These are phyloP conservation scores for Tubosaeta sp. DNA, from an alignment of 768 basidiomycete genomes.

Conservation along the genomic window DNA sequence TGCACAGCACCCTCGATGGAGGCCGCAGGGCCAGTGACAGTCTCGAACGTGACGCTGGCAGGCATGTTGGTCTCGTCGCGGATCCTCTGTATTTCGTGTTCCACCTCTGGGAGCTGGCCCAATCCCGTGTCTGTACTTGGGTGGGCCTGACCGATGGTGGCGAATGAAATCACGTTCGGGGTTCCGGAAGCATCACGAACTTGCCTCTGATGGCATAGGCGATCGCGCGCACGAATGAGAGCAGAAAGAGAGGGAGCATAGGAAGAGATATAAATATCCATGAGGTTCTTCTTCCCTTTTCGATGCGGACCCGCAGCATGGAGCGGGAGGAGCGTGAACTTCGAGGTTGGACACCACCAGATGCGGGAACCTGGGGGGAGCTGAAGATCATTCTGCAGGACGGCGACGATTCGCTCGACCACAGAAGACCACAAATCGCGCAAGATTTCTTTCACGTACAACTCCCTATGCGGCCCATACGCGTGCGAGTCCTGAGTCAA, in stretches of 20 bases:
- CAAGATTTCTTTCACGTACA: not conserved
- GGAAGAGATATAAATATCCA: not conserved
- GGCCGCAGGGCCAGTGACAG: not conserved
- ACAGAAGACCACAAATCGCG: not conserved
- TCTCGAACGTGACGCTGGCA: not conserved
- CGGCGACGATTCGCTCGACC: not conserved
- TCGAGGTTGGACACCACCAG: not conserved
- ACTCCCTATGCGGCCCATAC: not conserved
- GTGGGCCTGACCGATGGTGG: not conserved
- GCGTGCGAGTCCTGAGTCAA: not conserved
- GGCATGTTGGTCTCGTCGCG: not conserved
- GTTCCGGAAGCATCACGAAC: not conserved
- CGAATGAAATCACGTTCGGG: not conserved
- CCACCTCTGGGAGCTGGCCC: not conserved
- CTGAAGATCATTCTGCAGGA: not conserved
- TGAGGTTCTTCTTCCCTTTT: not conserved
- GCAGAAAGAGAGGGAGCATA: not conserved
- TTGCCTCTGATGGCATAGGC: not conserved
- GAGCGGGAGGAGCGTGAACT: not conserved
- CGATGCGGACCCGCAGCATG: not conserved
- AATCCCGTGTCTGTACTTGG: not conserved
- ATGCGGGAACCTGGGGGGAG: not conserved
- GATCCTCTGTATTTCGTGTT: not conserved
- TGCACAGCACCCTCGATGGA: not conserved
- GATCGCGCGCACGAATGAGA: not conserved